Evolutionary conservation across 106 monocot species (phyloP), one percentile per base, ranked within the genome.

Genomic region (Narthecium ossifragum): DNA sequence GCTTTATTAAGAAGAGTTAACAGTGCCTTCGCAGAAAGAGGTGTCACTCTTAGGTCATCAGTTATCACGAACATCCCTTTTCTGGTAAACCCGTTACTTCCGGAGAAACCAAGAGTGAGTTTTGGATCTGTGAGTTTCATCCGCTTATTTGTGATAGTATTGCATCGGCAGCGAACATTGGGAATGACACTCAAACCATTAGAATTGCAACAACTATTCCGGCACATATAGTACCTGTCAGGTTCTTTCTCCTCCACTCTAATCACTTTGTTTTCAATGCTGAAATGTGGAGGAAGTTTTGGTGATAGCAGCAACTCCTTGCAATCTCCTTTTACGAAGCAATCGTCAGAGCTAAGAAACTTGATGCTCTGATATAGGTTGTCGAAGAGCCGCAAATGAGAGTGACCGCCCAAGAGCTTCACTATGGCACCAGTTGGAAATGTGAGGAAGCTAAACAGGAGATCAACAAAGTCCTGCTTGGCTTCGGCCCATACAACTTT

Each of bases 401-500:
- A 70, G 13, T 57, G 51, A 26, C 48, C 43, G 4, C 38, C 54
- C 34, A 67, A 59, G 2, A 74, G 55, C 14, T 63, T 71, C 1
- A 75, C 26, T 6, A 83, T 34, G 18, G 67, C 57, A 5, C 83
- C 83, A 0, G 74, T 23, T 17, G 78, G 78, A 11, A 78, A 43
- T 8, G 65, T 74, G 22, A 82, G 64, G 43, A 77, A 77, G 49
- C 82, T 66, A 30, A 82, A 70, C 8, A 83, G 6, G 9, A 71
- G 58, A 32, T 83, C 70, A n/a, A 63, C 70, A 10, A 83, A 70
- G 22, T 74, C 66, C 54, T 71, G 59, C 8, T 67, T 54, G 43
- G 52, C 55, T 83, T 83, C 83, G 23, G 83, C 78, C 58, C 74
- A 83, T 8, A 78, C 51, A 40, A 80, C 62, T 5, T 45, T 40